Base-by-base conservation (phyloP, 139 green algal genomes). In the Picochlorum costavermella region DNA sequence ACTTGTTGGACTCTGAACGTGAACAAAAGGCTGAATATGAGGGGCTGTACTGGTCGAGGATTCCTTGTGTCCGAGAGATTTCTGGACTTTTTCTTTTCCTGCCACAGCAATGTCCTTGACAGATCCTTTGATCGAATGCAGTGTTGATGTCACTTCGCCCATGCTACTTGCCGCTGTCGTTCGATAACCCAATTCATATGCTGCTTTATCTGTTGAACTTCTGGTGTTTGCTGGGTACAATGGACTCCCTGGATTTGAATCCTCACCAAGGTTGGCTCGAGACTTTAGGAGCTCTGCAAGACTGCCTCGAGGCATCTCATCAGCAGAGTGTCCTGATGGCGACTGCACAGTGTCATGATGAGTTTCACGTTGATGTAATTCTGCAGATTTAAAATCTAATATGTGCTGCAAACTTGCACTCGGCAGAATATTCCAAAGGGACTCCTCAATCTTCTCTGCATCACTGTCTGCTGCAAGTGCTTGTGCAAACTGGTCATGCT, bases 61-160 rank as follows among this genome's bases (percentile, higher is more conserved):
- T 40, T 40, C 33, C 11, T 8, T 40, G 6, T 40, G 33, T 13
- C 33, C 33, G 6, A 40, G 11, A 13, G 33, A 40, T 50, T 33
- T 58, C 2, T 57, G 46, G 31, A 76, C 44, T 45, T 76, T 55
- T 36, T 56, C 57, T 53, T 68, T 70, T 44, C 69, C 60, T 46
- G 25, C 69, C 4, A 44, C 30, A 5, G 69, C 69, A 23, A 66
- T 26, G n/a, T 53, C 46, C 20, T 23, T 53, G 20, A 76, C 48
- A 5, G 70, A 56, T 2, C 64, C 70, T 13, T 58, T 49, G 13
- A 76, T 29, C 20, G 56, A 64, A 30, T 72, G 64, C 14, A 76
- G 61, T 1, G 29, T 59, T 33, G 31, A 6, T 33, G 50, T 12
- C 28, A 59, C 50, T 33, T 59, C 50, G 9, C n/a, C n/a, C n/a